Evolutionary conservation across 768 basidiomycete genomes (phyloP), one percentile per base, ranked within the genome.

Genomic region (Suillus clintonianus): DNA sequence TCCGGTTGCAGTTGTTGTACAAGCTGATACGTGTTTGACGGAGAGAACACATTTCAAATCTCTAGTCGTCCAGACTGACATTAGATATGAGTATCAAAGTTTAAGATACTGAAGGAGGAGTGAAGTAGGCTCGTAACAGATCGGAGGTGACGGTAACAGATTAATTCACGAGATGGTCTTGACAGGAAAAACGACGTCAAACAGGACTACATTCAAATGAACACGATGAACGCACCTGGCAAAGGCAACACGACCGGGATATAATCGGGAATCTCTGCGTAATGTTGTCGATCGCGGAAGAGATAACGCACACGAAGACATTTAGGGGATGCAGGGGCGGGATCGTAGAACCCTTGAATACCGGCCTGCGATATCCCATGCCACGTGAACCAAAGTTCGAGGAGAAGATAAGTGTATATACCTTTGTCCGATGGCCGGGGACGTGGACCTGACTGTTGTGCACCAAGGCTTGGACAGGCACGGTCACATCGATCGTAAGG

Each of bases 331-430:
- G 86, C 86, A 15, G 91, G 88, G 19, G 89, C 88, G 62, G 92
- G 91, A 78, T 97, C 94, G 71, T 86, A 88, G 79, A 97, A 95
- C n/a, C 94, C 94, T 70, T 92, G 88, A 45, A 97, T 80, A 32
- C 86, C 84, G 63, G 87, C 80, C 91, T 91, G 67, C 37, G 42
- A 60, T 39, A 64, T 62, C 59, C 22, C 41, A 64, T 62, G 60
- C 22, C 55, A 37, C 24, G 55, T 53, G 27, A 57, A 27, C 54
- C 24, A 34, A 34, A 27, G 19, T 22, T 53, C 30, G 54, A 30
- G 24, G 22, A 56, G 47, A 57, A 42, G 9, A n/a, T 32, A 53
- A 51, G 22, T 39, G 4, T 36, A 17, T n/a, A 17, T 60, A 92
- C 91, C 84, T 96, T 97, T 54, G 86, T 81, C 69, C 89, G 81